These are phyloP conservation scores for Groenewaldozyma auringiensis DNA, from an alignment of 1,139 yeast genomes.

Conservation along the genomic window DNA sequence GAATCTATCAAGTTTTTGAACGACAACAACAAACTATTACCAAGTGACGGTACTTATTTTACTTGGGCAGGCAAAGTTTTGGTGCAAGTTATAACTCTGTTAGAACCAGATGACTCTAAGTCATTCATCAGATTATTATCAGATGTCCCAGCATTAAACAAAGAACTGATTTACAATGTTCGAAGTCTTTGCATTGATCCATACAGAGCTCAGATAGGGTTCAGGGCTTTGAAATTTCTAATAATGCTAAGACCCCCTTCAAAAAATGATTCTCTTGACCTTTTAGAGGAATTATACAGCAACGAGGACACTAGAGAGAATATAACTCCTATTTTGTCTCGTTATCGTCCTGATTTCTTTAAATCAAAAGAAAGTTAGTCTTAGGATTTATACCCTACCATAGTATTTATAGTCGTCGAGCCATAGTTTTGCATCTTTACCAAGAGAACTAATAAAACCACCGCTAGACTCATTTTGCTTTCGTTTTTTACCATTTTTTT, in stretches of 20 bases:
- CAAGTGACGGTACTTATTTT: constrained; percentile 21
- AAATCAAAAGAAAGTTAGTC: background rate
- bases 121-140: constrained; percentile 73
- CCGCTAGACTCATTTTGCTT: constrained; percentile 19
- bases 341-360: constrained; percentile 32
- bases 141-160: constrained; percentile 72
- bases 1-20: constrained; percentile 40
- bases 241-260: constrained; percentile 90
- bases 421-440: constrained; percentile 27
- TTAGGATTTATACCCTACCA: constrained; percentile 20
- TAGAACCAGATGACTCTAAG: constrained; percentile 74
- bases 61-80: constrained; percentile 66
- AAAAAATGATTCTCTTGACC: constrained; percentile 53
- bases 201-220: constrained; percentile 68
- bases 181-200: constrained; percentile 82
- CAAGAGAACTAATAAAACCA: constrained; percentile 18
- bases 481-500: constrained; percentile 18
- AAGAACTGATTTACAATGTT: constrained; percentile 52
- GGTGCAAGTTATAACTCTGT: constrained; percentile 74
- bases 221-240: constrained; percentile 66
- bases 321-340: constrained; percentile 45
- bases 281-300: constrained; percentile 51
- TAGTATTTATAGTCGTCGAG: constrained; percentile 24
- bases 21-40: constrained; percentile 1
- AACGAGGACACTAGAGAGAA: constrained; percentile 51